Percentiles rank a stretch among this genome's conserved stretches.
Conservation (phyloP, 2,329 filamentous ascomycete genomes). For the Corniculantispora saksenae region DNA sequence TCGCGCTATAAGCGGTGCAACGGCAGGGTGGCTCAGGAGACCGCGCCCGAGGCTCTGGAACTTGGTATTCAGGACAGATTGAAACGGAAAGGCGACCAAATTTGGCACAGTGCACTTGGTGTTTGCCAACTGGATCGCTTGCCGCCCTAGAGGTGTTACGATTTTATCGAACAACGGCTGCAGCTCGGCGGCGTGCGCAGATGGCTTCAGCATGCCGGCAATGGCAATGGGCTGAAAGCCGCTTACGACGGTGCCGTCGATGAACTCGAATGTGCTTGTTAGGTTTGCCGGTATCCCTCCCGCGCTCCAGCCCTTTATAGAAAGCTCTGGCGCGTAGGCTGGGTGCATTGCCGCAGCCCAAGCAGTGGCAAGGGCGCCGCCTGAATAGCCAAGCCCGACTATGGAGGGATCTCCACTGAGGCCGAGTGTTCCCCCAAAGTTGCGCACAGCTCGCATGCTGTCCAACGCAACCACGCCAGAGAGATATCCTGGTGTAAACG, state of each 20-base stretch:
- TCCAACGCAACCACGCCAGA: slow-evolving; percentile 1
- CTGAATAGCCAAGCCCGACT: slow-evolving; percentile 11
- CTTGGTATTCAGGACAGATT: slow-evolving; percentile 9
- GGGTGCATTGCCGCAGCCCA: slow-evolving; percentile 13
- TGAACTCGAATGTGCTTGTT: neutral
- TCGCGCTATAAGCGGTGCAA: neutral
- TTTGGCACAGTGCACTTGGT: neutral
- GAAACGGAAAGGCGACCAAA: slow-evolving; percentile 7
- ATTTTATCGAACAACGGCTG: slow-evolving; percentile 5
- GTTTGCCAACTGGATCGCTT: neutral
- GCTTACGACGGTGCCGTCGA: neutral
- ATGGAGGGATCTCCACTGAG: neutral
- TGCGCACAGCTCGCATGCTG: slow-evolving; percentile 7
- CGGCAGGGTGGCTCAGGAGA: neutral
- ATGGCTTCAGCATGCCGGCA: slow-evolving; percentile 34
- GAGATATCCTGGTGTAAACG: neutral
- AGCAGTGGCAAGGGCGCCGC: slow-evolving; percentile 8
- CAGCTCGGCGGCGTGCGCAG: slow-evolving; percentile 5
- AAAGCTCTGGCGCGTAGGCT: slow-evolving; percentile 10
- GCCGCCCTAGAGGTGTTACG: neutral
- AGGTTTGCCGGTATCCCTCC: slow-evolving; percentile 9
- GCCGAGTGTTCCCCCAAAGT: neutral
- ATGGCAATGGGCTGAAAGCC: slow-evolving; percentile 4
- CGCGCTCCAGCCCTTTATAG: neutral
- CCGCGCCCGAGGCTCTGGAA: slow-evolving; percentile 10